Evolutionary conservation across 805 yeast genomes (phyloP).

Genomic region (Ogataea ganodermae): DNA sequence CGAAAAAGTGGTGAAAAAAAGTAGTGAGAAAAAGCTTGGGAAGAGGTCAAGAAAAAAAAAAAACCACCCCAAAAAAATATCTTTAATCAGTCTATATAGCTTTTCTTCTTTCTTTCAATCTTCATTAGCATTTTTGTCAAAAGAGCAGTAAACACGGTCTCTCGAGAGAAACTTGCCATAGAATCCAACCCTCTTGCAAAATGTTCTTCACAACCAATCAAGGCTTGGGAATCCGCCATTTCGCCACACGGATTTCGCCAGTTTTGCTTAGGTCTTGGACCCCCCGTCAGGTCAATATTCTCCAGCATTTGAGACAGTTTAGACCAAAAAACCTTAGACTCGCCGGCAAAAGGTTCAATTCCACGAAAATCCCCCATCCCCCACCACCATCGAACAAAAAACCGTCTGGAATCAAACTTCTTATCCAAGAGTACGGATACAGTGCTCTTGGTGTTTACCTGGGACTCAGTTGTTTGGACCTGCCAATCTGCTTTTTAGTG

Average conservation of each 20-base stretch:
- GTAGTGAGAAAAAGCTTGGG: no score
- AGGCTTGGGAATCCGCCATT: slow-evolving; percentile 1
- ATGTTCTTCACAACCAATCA: not conserved
- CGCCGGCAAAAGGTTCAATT: slow-evolving; percentile 20
- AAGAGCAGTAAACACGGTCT: no score
- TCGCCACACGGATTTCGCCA: slow-evolving; percentile 2
- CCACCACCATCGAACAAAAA: slow-evolving; percentile 27
- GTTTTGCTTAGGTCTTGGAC: not conserved
- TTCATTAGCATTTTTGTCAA: not conserved
- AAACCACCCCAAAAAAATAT: no score
- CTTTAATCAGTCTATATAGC: no score
- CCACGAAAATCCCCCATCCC: slow-evolving; percentile 11
- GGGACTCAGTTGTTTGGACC: slow-evolving; percentile 69
- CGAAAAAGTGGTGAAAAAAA: no score
- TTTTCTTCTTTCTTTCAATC: not conserved
- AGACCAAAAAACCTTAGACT: not conserved
- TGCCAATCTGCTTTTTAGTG: slow-evolving; percentile 77
- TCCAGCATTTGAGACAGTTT: not conserved
- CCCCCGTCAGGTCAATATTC: not conserved
- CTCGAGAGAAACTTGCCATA: not conserved
- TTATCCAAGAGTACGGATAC: slow-evolving; percentile 86
- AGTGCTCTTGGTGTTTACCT: slow-evolving; percentile 86
- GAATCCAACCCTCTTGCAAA: not conserved
- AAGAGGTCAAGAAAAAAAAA: no score
- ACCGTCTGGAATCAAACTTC: slow-evolving; percentile 55